Evolutionary conservation across 2,329 filamentous ascomycete genomes (phyloP).

Genomic region (Fusarium duplospermum): DNA sequence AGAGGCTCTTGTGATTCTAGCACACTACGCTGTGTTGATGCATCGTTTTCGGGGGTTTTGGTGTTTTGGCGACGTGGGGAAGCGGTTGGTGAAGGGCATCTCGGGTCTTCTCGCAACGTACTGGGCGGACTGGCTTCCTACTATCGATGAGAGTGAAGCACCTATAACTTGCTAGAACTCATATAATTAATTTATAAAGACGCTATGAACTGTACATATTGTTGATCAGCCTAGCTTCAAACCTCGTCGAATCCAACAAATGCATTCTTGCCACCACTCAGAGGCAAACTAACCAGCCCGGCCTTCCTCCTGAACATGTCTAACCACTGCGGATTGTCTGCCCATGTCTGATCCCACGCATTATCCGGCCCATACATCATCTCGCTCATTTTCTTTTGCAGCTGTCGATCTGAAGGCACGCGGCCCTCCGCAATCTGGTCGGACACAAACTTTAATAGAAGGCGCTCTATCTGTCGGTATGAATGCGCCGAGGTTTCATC

Average conservation of each 20-base stretch:
- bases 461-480: neutral
- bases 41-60: slow-evolving; percentile 11
- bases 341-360: neutral
- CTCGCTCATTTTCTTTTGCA: neutral
- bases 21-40: slow-evolving; percentile 5
- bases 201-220: neutral
- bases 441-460: neutral
- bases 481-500: neutral
- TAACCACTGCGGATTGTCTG: neutral
- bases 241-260: neutral
- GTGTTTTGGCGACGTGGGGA: slow-evolving; percentile 3
- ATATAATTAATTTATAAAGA: neutral
- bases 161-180: neutral
- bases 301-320: neutral
- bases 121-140: slow-evolving; percentile 11
- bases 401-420: neutral
- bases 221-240: too few relatives aligned
- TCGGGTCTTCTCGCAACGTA: neutral
- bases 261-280: neutral
- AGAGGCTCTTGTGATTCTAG: slow-evolving; percentile 24
- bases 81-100: slow-evolving; percentile 3
- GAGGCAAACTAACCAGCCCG: neutral
- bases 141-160: neutral
- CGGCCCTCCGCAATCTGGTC: neutral
- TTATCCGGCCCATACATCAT: neutral